Evolutionary conservation across 208 protist species (phyloP).

Genomic region (Leishmania lainsoni): DNA sequence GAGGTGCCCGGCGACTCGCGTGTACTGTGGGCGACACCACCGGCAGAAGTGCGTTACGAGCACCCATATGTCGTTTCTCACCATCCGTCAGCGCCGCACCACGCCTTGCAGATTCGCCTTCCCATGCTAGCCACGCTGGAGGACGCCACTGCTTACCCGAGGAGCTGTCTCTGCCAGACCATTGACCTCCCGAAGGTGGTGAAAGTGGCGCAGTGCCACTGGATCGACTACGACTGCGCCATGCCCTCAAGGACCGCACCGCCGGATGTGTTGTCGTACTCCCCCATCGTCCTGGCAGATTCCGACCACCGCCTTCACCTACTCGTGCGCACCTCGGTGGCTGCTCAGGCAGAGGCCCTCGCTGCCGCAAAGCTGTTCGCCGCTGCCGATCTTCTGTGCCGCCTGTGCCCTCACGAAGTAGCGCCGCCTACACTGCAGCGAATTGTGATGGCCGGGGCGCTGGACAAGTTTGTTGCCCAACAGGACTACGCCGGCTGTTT

Average conservation of each 20-base stretch:
- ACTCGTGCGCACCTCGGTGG: constrained; percentile 33
- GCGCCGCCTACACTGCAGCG: constrained; percentile 24
- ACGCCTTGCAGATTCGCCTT: constrained; percentile 60
- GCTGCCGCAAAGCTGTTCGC: constrained; percentile 35
- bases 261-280: constrained; percentile 26
- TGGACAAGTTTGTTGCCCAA: constrained; percentile 43
- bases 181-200: constrained; percentile 17
- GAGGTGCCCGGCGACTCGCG: constrained; percentile 43
- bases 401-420: constrained; percentile 62
- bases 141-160: neutral
- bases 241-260: constrained; percentile 32
- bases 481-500: constrained; percentile 45
- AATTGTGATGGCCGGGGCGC: constrained; percentile 40
- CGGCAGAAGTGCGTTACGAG: constrained; percentile 39
- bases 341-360: constrained; percentile 36
- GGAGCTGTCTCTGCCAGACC: constrained; percentile 19
- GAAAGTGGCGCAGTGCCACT: constrained; percentile 41
- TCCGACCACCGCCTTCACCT: constrained; percentile 39
- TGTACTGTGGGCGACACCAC: constrained; percentile 21
- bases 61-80: constrained; percentile 64
- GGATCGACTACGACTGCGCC: constrained; percentile 53
- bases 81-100: constrained; percentile 22
- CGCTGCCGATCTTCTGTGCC: constrained; percentile 51
- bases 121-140: constrained; percentile 49
- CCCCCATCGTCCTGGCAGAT: constrained; percentile 40